Evolutionary conservation across 768 basidiomycete genomes (phyloP), one percentile per base, ranked within the genome.

Genomic region (Solioccasus polychromus): DNA sequence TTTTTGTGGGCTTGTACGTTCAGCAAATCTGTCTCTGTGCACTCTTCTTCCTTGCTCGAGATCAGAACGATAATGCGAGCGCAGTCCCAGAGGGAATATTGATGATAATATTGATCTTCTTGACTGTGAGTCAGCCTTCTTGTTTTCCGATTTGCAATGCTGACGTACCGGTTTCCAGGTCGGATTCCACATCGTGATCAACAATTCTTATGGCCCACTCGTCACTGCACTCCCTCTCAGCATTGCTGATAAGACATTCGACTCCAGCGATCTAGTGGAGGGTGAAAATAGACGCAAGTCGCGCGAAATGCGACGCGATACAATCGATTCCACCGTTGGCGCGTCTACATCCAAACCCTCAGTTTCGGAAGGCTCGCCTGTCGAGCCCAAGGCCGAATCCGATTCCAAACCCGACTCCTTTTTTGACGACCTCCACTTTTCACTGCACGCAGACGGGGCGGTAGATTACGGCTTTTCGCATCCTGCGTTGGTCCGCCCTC

Each of bases 1-100:
- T 95, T 24, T 97, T 98, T 53, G 91, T 93, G 18, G 96, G 95
- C 3, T 57, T 98, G 62, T 99, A 99, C 62, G 76, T 99, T 35
- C 80, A 94, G 63, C 85, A 96, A 38, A 58, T 97, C 39, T 92
- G 88, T 62, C 71, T 96, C 28, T 77, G 78, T 25, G 89, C 88
- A 4, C 69, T 97, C 50, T 96, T 98, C 78, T 97, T 99, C 84
- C 76, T 99, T 8, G 80, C 85, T 1, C 72, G 69, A 42, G 68
- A 92, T 52, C 57, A 68, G 19, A 69, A 82, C 23, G 48, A 66
- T 0, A 71, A 82, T 0, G 63, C 80, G 1, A 76, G 76, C 22
- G 80, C 89, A 1, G 45, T 88, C 0, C 75, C 88, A 0, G 78
- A 96, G 65, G 96, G 85, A 9, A 82, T 77, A 24, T 64, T 96